A percentile compares a stretch with the other conserved stretches of the same genome.
Conservation (phyloP, 2,329 filamentous ascomycete genomes). For the Colletotrichum sp. region DNA sequence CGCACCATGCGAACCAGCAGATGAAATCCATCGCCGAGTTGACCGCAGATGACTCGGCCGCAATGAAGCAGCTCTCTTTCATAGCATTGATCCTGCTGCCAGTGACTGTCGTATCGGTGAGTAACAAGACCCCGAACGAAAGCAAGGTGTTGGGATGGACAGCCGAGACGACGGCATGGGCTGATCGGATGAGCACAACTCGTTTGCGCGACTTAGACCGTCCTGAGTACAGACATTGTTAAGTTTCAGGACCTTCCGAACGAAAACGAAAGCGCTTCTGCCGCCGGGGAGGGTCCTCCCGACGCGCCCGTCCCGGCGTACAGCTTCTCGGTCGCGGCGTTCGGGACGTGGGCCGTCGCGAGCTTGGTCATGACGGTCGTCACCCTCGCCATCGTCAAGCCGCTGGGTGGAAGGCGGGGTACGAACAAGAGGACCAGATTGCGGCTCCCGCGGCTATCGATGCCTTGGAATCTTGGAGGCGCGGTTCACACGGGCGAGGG, state of each 20-base stretch:
- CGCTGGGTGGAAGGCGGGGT: neutral
- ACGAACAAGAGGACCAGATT: neutral
- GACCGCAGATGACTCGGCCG: constrained; percentile 7
- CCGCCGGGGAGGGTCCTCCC: neutral
- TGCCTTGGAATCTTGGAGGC: neutral
- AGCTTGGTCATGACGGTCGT: constrained; percentile 10
- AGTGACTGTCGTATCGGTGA: constrained; percentile 14
- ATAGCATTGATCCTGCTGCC: constrained; percentile 6
- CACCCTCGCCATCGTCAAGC: neutral
- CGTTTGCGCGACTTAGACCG: neutral
- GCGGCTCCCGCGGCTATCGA: neutral
- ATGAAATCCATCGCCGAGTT: constrained; percentile 6
- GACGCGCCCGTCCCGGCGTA: neutral
- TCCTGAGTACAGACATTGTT: constrained; percentile 17
- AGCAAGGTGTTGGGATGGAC: neutral
- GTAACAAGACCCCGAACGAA: neutral
- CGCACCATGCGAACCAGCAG: constrained; percentile 11
- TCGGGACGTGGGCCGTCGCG: constrained; percentile 10
- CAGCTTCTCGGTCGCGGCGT: constrained; percentile 13
- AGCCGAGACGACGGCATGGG: neutral
- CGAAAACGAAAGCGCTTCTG: constrained; percentile 7
- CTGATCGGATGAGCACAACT: neutral
- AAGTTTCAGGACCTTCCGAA: constrained; percentile 15
- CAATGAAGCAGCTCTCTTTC: constrained; percentile 15
- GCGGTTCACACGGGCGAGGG: neutral